A percentile compares a stretch with the other conserved stretches of the same genome.
These are phyloP conservation scores for Cryphonectria japonica DNA, from an alignment of 2,329 filamentous ascomycete genomes.

Conservation along the genomic window DNA sequence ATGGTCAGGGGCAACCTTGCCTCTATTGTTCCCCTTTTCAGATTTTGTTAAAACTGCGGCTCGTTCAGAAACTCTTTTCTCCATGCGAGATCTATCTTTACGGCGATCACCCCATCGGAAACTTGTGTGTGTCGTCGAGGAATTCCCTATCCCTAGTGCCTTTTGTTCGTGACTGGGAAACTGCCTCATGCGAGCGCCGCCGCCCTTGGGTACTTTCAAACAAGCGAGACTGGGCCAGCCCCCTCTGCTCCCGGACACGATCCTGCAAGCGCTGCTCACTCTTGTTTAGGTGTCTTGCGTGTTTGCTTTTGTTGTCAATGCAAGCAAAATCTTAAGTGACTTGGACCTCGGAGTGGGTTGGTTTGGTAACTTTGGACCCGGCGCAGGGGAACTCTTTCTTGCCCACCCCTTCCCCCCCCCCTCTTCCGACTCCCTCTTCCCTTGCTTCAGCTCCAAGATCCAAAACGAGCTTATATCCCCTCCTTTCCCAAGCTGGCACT, in stretches of 20 bases:
- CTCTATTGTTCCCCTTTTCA: background rate
- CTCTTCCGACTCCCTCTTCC: background rate
- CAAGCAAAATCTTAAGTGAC: background rate
- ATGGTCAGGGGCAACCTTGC: conserved; percentile 16
- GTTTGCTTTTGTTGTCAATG: background rate
- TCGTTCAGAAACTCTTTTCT: conserved; percentile 20
- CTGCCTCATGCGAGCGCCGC: conserved; percentile 6
- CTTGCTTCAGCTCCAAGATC: background rate
- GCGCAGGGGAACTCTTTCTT: background rate
- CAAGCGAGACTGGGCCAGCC: background rate
- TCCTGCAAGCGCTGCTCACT: background rate
- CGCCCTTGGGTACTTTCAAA: background rate
- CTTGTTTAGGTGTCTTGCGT: background rate
- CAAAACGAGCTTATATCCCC: background rate
- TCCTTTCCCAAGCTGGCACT: background rate
- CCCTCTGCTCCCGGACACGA: background rate
- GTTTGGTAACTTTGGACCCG: background rate
- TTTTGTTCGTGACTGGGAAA: conserved; percentile 2
- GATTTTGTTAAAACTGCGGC: background rate
- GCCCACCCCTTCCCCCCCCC: background rate
- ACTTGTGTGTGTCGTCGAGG: background rate
- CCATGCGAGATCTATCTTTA: conserved; percentile 14
- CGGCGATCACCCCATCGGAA: conserved; percentile 14
- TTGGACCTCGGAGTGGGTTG: background rate
- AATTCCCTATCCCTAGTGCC: background rate